phyloP scores from a whole-genome alignment of 2,329 filamentous ascomycete species.

The Fusarium albosuccineum region DNA sequence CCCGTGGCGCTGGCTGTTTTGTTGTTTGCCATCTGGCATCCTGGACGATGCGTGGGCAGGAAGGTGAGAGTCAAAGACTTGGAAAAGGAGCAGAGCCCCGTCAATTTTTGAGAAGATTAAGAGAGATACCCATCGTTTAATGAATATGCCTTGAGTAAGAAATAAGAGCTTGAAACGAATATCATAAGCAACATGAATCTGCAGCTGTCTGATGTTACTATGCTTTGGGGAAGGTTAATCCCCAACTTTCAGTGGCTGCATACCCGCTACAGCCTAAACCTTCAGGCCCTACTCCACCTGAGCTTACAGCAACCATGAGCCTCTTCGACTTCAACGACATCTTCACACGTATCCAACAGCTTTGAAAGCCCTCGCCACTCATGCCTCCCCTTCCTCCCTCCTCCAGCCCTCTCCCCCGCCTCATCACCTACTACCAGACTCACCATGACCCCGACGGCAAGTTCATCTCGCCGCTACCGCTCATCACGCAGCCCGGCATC shows the following conservation, averaged over 20 bases:
- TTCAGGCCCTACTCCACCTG: constrained; percentile 19
- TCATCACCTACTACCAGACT: constrained; percentile 68
- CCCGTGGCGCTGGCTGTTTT: constrained; percentile 64
- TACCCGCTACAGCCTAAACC: constrained; percentile 17
- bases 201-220: no score
- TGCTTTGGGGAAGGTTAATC: neutral
- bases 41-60: constrained; percentile 47
- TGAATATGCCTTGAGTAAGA: neutral
- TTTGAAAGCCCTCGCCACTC: neutral
- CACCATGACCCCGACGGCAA: constrained; percentile 60
- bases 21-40: constrained; percentile 55
- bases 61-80: constrained; percentile 38
- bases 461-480: constrained; percentile 66
- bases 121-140: constrained; percentile 8
- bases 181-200: no score
- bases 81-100: constrained; percentile 32
- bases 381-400: constrained; percentile 51
- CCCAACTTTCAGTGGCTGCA: constrained; percentile 24
- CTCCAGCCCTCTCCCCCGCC: constrained; percentile 56
- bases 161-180: neutral
- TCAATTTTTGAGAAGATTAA: constrained; percentile 29
- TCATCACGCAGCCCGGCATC: constrained; percentile 62
- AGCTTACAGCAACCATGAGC: constrained; percentile 17
- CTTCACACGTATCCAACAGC: constrained; percentile 1
- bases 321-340: constrained; percentile 14